Evolutionary conservation across 2,329 filamentous ascomycete species (phyloP).

Genomic region (Hortaea werneckii): DNA sequence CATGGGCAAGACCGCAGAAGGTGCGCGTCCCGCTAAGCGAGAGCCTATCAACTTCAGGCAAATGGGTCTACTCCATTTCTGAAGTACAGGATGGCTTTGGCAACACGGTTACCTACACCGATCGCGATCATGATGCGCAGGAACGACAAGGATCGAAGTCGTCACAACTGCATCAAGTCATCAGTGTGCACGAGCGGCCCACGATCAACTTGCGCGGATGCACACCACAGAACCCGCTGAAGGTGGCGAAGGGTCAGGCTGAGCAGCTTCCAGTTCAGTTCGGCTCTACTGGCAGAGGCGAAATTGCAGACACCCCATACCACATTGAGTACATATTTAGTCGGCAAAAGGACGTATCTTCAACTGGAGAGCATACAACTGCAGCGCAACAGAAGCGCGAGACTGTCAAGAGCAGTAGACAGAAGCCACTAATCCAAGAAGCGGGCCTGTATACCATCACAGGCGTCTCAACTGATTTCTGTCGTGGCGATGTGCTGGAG

Average conservation of each 20-base stretch:
- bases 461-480: conserved; percentile 69
- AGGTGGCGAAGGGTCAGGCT: conserved; percentile 65
- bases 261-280: conserved; percentile 63
- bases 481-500: conserved; percentile 80
- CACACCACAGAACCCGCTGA: conserved; percentile 68
- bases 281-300: conserved; percentile 48
- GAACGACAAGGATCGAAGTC: conserved; percentile 33
- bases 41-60: conserved; percentile 66
- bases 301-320: conserved; percentile 55
- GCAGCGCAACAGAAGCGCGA: conserved; percentile 49
- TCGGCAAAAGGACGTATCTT: conserved; percentile 57
- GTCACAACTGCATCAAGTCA: conserved; percentile 57
- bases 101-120: conserved; percentile 68
- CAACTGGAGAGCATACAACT: conserved; percentile 59
- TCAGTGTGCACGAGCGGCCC: conserved; percentile 80
- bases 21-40: conserved; percentile 83
- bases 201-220: conserved; percentile 62
- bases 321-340: conserved; percentile 74
- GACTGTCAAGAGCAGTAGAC: conserved; percentile 50
- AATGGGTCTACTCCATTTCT: conserved; percentile 84
- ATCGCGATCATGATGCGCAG: conserved; percentile 56
- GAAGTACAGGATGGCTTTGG: conserved; percentile 87
- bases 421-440: conserved; percentile 59
- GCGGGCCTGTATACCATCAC: conserved; percentile 81
- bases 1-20: conserved; percentile 68